Evolutionary conservation across 225 moss, liverwort and hornwort species (phyloP).

Genomic region (Polytrichum commune): DNA sequence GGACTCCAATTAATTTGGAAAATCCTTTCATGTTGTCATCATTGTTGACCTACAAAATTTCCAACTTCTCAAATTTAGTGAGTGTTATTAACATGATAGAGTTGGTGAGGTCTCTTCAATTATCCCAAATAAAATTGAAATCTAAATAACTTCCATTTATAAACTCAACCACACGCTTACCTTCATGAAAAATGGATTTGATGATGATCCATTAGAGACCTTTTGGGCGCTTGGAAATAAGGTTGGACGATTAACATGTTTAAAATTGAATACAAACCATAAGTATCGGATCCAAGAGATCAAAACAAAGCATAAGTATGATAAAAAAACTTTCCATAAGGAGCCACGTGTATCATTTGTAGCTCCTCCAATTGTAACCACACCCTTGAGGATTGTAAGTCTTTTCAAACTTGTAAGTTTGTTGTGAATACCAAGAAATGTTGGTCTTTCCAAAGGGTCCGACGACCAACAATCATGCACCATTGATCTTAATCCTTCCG

Average conservation of each 20-base stretch:
- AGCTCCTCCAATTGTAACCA: not conserved
- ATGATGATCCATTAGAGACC: not conserved
- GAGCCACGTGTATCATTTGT: not conserved
- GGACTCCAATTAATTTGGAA: not conserved
- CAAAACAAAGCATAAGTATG: too few relatives aligned
- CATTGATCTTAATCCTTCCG: slow-evolving; percentile 18
- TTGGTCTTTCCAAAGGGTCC: slow-evolving; percentile 22
- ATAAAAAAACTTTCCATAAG: not conserved
- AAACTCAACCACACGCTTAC: not conserved
- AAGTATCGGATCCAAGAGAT: not conserved
- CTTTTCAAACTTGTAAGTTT: too few relatives aligned
- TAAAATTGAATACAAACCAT: not conserved
- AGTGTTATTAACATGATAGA: not conserved
- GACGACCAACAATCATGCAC: slow-evolving; percentile 30
- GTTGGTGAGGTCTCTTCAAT: not conserved
- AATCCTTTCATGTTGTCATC: not conserved
- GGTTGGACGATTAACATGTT: not conserved
- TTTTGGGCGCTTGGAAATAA: not conserved
- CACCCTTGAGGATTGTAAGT: too few relatives aligned
- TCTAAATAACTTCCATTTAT: not conserved
- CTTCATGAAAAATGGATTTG: not conserved
- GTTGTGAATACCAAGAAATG: slow-evolving; percentile 26
- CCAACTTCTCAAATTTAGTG: not conserved
- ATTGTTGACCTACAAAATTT: not conserved
- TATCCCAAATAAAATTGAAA: not conserved